Evolutionary conservation across 805 yeast genomes (phyloP).

Genomic region (Barnettozyma siamensis): DNA sequence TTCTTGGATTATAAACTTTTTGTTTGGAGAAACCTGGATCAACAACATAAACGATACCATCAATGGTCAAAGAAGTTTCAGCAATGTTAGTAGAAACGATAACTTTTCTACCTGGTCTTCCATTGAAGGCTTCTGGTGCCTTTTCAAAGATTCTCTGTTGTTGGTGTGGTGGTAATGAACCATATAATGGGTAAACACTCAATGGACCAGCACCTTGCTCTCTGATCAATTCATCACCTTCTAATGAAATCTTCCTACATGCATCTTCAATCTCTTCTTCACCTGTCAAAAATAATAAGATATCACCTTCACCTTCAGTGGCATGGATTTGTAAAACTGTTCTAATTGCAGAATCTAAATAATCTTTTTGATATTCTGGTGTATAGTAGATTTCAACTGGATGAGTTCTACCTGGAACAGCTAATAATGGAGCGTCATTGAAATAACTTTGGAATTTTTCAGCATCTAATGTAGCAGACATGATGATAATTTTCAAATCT

Average conservation of each 20-base stretch:
- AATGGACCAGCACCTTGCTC: conserved; percentile 90
- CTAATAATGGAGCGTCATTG: conserved; percentile 85
- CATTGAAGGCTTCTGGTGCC: conserved; percentile 71
- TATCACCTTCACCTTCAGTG: conserved; percentile 91
- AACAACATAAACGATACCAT: conserved; percentile 94
- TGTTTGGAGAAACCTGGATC: conserved; percentile 98
- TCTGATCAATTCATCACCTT: conserved; percentile 81
- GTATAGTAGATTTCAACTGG: conserved; percentile 97
- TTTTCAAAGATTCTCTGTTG: conserved; percentile 92
- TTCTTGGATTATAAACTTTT: conserved; percentile 93
- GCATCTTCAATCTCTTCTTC: conserved; percentile 99
- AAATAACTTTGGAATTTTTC: conserved; percentile 91
- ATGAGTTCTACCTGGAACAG: conserved; percentile 97
- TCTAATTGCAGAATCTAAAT: conserved; percentile 89
- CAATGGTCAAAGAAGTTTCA: conserved; percentile 95
- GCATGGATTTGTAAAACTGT: conserved; percentile 96
- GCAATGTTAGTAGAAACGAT: conserved; percentile 94
- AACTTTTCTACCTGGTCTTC: conserved; percentile 92
- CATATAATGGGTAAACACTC: conserved; percentile 87
- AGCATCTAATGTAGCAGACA: conserved; percentile 98
- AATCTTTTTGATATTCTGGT: conserved; percentile 93
- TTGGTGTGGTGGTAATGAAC: conserved; percentile 93
- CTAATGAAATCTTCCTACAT: conserved; percentile 78
- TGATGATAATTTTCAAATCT: conserved; percentile 85
- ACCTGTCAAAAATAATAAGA: conserved; percentile 83